Base-by-base conservation (phyloP, 768 basidiomycete species). In the Mycena indigotica region DNA sequence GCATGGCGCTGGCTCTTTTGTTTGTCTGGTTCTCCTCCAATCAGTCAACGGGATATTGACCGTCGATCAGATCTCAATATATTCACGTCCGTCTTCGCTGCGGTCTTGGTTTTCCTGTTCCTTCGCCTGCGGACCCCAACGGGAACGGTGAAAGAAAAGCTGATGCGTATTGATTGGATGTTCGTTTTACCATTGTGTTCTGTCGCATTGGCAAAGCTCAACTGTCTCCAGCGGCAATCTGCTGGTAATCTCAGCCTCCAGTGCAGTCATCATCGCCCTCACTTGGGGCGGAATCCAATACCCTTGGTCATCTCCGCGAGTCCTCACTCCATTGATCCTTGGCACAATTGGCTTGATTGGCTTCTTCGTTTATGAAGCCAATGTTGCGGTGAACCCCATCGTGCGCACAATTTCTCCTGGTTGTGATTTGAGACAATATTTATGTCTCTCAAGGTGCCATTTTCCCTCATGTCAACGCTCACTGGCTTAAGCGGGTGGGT, bases 1-100 rank as follows among this genome's bases (percentile, higher is more conserved):
- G 62, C 67, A 21, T 77, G 76, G 77, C 66, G 77, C 17, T 78
- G 77, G 77, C 55, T 77, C 19, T 77, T 78, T 63, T 77, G 75
- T 75, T 40, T 24, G 49, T 50, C 29, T n/a, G 17, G 2, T 13
- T 15, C 38, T 32, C 21, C 28, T 39, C 21, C 49, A 12, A 6
- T 39, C 16, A n/a, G 15, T 4, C 48, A 12, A 21, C 40, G 17
- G 5, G 17, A 3, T 26, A 23, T 39, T 21, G 40, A 41, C 28
- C 39, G 29, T 8, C 39, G 24, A 24, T 49, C 23, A 77, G 75
- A 75, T 64, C 67, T 79, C 56, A 80, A 79, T 51, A 56, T 77
- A 19, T 76, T 76, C 8, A 65, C 75, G 38, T 69, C 69, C 6
- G 58, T 63, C 15, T 23, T 77, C 5, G 63, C 66, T 2, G 69